phyloP scores from a whole-genome alignment of 805 yeast genomes.

The Metschnikowia sp. region DNA sequence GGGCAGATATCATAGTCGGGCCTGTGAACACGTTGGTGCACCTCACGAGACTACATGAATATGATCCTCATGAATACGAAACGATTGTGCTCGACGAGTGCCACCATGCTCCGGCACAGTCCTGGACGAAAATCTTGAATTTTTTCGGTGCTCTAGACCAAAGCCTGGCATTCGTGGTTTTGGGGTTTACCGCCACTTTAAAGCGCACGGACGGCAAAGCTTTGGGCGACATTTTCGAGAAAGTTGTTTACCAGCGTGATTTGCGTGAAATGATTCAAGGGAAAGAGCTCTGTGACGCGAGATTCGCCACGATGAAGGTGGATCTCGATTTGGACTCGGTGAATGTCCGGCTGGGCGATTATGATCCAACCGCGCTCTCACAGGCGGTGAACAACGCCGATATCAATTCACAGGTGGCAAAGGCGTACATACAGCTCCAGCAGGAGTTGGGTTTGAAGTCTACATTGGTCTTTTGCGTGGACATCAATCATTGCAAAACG shows the following conservation, averaged over 20 bases:
- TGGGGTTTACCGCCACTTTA: constrained; percentile 89
- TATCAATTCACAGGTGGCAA: constrained; percentile 56
- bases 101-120: constrained; percentile 78
- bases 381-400: constrained; percentile 51
- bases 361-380: constrained; percentile 48
- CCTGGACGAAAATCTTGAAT: constrained; percentile 56
- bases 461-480: constrained; percentile 75
- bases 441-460: constrained; percentile 45
- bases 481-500: constrained; percentile 59
- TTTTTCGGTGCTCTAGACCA: constrained; percentile 51
- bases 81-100: constrained; percentile 86
- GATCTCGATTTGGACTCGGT: constrained; percentile 43
- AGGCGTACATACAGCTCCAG: constrained; percentile 42
- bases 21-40: constrained; percentile 66
- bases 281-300: constrained; percentile 68
- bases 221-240: constrained; percentile 59
- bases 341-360: constrained; percentile 46
- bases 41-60: constrained; percentile 44
- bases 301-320: constrained; percentile 55
- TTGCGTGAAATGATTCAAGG: constrained; percentile 63
- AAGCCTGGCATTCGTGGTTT: constrained; percentile 48
- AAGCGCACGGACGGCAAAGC: constrained; percentile 69
- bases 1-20: constrained; percentile 68
- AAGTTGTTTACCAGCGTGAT: constrained; percentile 67
- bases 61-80: constrained; percentile 59